Percentiles rank a stretch among this genome's conserved stretches.
phyloP scores from a whole-genome alignment of 148 eudicot species.

The Polygonum aviculare region DNA sequence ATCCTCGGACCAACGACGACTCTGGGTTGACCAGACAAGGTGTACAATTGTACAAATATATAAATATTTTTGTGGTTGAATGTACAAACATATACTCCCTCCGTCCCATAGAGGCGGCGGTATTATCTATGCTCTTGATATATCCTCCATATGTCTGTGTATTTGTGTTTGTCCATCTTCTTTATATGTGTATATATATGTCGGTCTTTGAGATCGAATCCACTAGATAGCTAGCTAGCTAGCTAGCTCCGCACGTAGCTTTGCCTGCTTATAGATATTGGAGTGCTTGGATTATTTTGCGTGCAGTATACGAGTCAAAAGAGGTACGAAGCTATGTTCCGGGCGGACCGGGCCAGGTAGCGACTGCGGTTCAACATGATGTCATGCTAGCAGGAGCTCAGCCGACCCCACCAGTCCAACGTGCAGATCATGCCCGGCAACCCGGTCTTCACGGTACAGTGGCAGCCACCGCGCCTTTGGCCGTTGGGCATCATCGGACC shows the following conservation, averaged over 20 bases:
- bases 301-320: neutral
- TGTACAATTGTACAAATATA: too few relatives aligned
- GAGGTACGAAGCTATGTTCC: neutral
- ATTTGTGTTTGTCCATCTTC: neutral
- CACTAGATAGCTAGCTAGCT: too few relatives aligned
- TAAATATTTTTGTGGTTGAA: too few relatives aligned
- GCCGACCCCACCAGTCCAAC: neutral
- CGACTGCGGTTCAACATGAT: slow-evolving; percentile 12
- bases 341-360: slow-evolving; percentile 9
- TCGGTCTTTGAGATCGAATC: too few relatives aligned
- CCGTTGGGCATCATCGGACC: neutral
- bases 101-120: too few relatives aligned
- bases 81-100: too few relatives aligned
- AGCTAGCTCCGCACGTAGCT: too few relatives aligned
- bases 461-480: neutral
- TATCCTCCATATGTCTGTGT: neutral
- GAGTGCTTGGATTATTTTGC: neutral
- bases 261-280: too few relatives aligned
- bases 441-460: neutral
- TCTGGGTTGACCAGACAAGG: too few relatives aligned
- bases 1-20: too few relatives aligned
- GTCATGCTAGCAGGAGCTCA: neutral
- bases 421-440: too few relatives aligned
- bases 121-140: too few relatives aligned
- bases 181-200: neutral